phyloP scores from a whole-genome alignment of 2,329 filamentous ascomycete species.

The Alternaria ethzedia region DNA sequence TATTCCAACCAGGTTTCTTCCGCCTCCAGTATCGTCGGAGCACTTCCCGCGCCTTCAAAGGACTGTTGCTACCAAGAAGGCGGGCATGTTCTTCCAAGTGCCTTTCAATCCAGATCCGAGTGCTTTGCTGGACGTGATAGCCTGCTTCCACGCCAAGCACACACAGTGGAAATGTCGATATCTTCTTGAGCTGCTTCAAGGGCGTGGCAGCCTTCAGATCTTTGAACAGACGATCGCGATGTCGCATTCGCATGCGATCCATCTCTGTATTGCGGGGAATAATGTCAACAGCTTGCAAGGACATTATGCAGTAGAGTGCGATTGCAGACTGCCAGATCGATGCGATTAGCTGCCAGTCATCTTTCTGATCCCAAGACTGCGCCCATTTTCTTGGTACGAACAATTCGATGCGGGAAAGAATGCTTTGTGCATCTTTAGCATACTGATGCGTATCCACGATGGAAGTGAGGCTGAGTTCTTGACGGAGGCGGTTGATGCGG shows the following conservation, averaged over 20 bases:
- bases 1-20: background rate
- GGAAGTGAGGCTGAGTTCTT: background rate
- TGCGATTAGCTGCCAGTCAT: background rate
- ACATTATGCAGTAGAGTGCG: background rate
- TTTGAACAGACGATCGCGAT: background rate
- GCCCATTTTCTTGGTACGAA: background rate
- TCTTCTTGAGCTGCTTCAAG: background rate
- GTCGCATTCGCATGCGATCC: background rate
- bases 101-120: background rate
- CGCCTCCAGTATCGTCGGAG: background rate
- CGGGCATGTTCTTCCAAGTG: background rate
- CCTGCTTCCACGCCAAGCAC: background rate
- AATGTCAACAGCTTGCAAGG: background rate
- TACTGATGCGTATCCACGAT: background rate
- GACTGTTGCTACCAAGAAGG: background rate
- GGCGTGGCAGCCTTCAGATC: background rate
- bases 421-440: background rate
- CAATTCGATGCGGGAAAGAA: background rate
- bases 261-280: background rate
- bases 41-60: background rate
- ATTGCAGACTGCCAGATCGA: background rate
- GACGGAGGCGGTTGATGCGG: background rate
- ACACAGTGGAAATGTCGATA: background rate
- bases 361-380: background rate
- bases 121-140: background rate